Evolutionary conservation across 2,329 filamentous ascomycete species (phyloP).

Genomic region (Beauveria sp.): DNA sequence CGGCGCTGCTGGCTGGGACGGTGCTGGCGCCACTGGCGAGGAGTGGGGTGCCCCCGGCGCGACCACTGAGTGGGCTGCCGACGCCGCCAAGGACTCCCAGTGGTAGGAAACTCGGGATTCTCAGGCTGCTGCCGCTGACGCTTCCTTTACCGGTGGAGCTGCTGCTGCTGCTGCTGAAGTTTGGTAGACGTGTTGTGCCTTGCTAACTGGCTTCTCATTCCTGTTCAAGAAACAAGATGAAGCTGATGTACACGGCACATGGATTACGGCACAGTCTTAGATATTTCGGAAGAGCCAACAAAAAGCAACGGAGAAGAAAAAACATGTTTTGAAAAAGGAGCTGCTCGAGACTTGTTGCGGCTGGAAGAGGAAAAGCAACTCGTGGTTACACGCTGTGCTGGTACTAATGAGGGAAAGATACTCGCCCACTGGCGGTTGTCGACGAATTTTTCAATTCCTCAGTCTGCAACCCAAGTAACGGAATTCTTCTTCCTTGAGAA

Average conservation of each 20-base stretch:
- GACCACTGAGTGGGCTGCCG: constrained; percentile 61
- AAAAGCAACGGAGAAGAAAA: background rate
- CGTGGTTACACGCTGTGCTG: constrained; percentile 32
- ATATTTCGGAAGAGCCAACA: background rate
- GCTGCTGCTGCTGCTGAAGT: background rate
- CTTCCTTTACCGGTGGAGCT: background rate
- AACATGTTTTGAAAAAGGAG: background rate
- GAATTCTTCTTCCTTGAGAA: no score
- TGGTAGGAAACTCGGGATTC: constrained; percentile 35
- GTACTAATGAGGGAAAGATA: constrained; percentile 99
- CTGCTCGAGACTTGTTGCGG: background rate
- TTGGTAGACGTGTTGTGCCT: background rate
- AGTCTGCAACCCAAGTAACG: background rate
- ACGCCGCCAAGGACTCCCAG: constrained; percentile 48
- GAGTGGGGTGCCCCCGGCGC: constrained; percentile 61
- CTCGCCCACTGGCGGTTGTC: constrained; percentile 43
- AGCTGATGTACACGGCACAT: no score
- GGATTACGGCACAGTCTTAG: background rate
- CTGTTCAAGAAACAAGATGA: background rate
- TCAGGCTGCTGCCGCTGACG: constrained; percentile 8
- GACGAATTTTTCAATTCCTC: constrained; percentile 15
- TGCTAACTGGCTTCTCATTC: background rate
- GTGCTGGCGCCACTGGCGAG: constrained; percentile 47
- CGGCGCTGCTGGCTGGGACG: constrained; percentile 46
- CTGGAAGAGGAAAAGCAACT: background rate